A percentile compares a stretch with the other conserved stretches of the same genome.
These are phyloP conservation scores for Botrytis paeoniae DNA, from an alignment of 2,329 filamentous ascomycete genomes.

Conservation along the genomic window DNA sequence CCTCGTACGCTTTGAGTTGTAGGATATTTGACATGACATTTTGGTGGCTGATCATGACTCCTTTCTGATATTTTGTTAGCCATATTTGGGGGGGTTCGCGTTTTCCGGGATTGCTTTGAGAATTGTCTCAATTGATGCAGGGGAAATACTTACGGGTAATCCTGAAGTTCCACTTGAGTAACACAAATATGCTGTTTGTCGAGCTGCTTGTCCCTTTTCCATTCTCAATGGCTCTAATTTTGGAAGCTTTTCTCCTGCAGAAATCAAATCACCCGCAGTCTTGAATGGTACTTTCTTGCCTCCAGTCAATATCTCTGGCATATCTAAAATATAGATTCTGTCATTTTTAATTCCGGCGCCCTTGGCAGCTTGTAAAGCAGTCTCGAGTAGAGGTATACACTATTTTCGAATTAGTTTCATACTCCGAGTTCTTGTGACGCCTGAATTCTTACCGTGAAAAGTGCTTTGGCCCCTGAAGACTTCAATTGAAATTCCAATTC, in stretches of 20 bases:
- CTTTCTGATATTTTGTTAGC: slow-evolving; percentile 53
- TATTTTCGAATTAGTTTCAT: neutral
- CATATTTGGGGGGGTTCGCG: neutral
- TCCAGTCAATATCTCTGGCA: slow-evolving; percentile 54
- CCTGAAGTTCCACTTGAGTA: slow-evolving; percentile 50
- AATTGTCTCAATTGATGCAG: neutral
- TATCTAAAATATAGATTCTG: slow-evolving; percentile 69
- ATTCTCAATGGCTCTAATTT: slow-evolving; percentile 56
- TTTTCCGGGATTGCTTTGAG: neutral
- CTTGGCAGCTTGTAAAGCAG: slow-evolving; percentile 64
- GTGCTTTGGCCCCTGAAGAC: slow-evolving; percentile 68
- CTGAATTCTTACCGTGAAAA: slow-evolving; percentile 74
- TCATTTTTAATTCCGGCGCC: slow-evolving; percentile 67
- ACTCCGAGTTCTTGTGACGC: slow-evolving; percentile 26
- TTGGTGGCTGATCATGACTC: slow-evolving; percentile 79
- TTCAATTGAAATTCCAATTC: slow-evolving; percentile 82
- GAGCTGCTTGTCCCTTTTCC: slow-evolving; percentile 61
- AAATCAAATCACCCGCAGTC: slow-evolving; percentile 72
- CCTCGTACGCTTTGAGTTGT: slow-evolving; percentile 44
- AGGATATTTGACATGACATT: slow-evolving; percentile 77
- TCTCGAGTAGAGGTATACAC: slow-evolving; percentile 64
- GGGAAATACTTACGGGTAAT: slow-evolving; percentile 58
- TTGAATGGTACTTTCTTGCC: slow-evolving; percentile 53
- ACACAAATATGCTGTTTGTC: slow-evolving; percentile 74
- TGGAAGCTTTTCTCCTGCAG: slow-evolving; percentile 54